Percentiles rank a stretch among this genome's conserved stretches.
Evolutionary conservation across 2,329 filamentous ascomycete species (phyloP).

Genomic region (Botrytis fabae): DNA sequence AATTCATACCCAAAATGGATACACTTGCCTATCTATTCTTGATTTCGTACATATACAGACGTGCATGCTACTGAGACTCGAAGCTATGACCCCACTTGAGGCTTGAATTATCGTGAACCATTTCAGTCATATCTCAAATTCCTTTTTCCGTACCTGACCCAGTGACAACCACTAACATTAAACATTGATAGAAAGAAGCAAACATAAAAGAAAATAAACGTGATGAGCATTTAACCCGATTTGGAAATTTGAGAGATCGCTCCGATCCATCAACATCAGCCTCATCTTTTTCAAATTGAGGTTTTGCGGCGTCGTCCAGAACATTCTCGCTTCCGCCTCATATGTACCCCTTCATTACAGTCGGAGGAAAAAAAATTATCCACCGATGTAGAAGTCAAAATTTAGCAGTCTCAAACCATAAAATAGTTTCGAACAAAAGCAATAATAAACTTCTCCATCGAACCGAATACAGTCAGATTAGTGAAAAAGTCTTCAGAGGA

Average conservation of each 20-base stretch:
- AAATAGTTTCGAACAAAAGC: neutral
- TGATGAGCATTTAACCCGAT: neutral
- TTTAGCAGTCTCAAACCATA: neutral
- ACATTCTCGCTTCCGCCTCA: constrained; percentile 18
- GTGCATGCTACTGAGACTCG: neutral
- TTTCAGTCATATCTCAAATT: constrained; percentile 15
- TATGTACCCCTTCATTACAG: constrained; percentile 2
- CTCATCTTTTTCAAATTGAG: constrained; percentile 7
- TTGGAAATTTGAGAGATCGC: neutral
- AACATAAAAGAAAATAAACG: neutral
- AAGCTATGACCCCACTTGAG: constrained; percentile 13
- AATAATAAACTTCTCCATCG: neutral
- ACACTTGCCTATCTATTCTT: constrained; percentile 1
- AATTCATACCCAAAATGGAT: neutral
- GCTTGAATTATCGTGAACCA: constrained; percentile 19
- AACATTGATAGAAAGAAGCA: neutral
- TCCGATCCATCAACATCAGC: neutral
- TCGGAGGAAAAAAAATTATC: constrained; percentile 11
- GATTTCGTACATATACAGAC: neutral
- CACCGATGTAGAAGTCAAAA: constrained; percentile 4
- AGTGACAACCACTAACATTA: neutral
- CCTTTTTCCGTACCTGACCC: constrained; percentile 10
- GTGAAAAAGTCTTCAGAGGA: neutral
- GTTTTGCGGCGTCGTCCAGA: constrained; percentile 18
- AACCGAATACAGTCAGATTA: constrained; percentile 11